Base-by-base conservation (phyloP, 2,329 filamentous ascomycete genomes). In the Cytospora piceae region DNA sequence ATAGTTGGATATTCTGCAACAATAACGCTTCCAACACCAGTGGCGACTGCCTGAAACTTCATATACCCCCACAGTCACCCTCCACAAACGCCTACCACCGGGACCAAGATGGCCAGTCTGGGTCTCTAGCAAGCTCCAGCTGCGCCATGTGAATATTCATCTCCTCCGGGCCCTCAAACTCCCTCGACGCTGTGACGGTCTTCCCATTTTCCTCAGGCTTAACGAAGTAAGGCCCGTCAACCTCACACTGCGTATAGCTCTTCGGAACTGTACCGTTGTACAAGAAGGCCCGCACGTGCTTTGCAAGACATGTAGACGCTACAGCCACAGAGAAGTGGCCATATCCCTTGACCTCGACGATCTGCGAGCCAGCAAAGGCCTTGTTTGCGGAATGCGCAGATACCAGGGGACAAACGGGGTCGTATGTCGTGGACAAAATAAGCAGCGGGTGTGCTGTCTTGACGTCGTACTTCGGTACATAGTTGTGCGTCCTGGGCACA, bases 321-420 rank as follows among this genome's bases (percentile, higher is more conserved):
- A 76, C 70, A 0, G 78, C 74, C 4, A 78, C 58, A 0, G 78
- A 78, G 60, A 78, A 80, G 61, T 82, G 79, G 0, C 80, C 80
- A 17, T 81, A 82, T 0, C 76, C 80, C 59, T 76, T 72, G 49
- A 81, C 74, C 61, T 80, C 77, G 0, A 82, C 70, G 1, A 82
- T 71, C 2, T 73, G 72, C 4, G 79, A 78, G 2, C 72, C 76
- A 17, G 72, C 72, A 63, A 79, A 81, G 0, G 74, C 73, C 1
- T 70, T 69, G 3, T 73, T 73, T 0, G 80, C 79, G 0, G 70
- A 72, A 29, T 70, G 70, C 0, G 80, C 79, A 2, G 79, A 81
- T 0, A 74, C 66, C 0, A 81, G 67, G 1, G 80, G 76, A 27
- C 85, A 88, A 0, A 89, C 83, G 0, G 87, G 87, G 52, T 89